phyloP scores from a whole-genome alignment of 176 grass and related monocot species.

The Triticum turgidum region DNA sequence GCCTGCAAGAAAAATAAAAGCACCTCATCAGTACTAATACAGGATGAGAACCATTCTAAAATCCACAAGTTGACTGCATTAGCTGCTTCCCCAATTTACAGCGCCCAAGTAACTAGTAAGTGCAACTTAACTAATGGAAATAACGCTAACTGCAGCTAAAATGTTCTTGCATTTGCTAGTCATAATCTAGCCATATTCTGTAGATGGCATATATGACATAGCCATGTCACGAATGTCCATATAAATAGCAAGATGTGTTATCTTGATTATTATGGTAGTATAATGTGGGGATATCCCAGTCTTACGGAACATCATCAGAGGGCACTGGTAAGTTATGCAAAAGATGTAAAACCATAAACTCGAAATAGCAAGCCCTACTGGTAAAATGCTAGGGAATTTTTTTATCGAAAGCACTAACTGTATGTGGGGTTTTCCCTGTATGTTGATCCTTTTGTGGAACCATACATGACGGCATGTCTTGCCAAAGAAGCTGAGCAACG shows the following conservation, averaged over 20 bases:
- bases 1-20: constrained; percentile 60
- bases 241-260: neutral
- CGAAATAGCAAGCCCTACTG: neutral
- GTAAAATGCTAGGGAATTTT: neutral
- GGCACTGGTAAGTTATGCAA: neutral
- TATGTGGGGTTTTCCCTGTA: neutral
- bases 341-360: neutral
- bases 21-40: constrained; percentile 19
- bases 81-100: neutral
- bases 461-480: neutral
- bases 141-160: neutral
- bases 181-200: neutral
- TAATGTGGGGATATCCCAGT: neutral
- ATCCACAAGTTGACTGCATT: neutral
- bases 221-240: neutral
- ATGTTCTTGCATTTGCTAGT: neutral
- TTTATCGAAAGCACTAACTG: neutral
- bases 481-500: neutral
- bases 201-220: neutral
- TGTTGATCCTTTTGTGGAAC: neutral
- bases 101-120: neutral
- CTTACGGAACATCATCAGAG: too few relatives aligned
- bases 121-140: neutral
- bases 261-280: neutral
- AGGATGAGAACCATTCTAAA: neutral